Evolutionary conservation across 768 basidiomycete species (phyloP), one percentile per base, ranked within the genome.

Genomic region (Macrolepiota fuliginosa): DNA sequence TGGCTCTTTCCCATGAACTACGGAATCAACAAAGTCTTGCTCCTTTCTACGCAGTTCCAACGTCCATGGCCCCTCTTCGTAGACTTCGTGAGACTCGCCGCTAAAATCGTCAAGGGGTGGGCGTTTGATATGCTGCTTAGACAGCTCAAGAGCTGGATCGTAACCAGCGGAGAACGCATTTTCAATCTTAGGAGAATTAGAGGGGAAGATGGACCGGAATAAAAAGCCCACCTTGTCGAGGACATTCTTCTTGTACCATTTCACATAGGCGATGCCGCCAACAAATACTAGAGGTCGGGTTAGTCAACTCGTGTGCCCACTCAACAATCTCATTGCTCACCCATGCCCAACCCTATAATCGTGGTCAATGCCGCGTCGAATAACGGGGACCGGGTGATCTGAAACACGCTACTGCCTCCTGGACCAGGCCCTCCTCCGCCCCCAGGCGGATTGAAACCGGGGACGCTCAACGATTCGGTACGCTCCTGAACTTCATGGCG

Each of bases 221-320:
- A 45, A 11, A 17, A n/a, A 35, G 58, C 68, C n/a, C 65, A 90
- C 92, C 82, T 96, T 90, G 72, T 84, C 77, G 19, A 95, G 77
- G 19, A 95, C 94, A 66, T 88, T 86, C 65, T 79, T 82, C 73
- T 94, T 94, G 76, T 95, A 94, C 89, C 86, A 92, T 29, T 79
- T 76, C 56, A 91, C 74, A 73, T 92, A 92, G 25, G 80, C 82
- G 10, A 89, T 77, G 52, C 92, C 91, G 42, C 91, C 89, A 13
- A 83, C 68, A 66, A 92, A 89, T 6, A 88, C 85, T 88, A 32
- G 63, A 7, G 61, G 39, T 22, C n/a, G 19, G 19, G 58, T 64
- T 6, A 66, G 49, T 35, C 6, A 66, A 59, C 12, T 25, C 37
- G n/a, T 32, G 17, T 25, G 19, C 36, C 32, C 19, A 9, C 4